Base-by-base conservation (phyloP, 768 basidiomycete genomes). In the Pisolithus albus region DNA sequence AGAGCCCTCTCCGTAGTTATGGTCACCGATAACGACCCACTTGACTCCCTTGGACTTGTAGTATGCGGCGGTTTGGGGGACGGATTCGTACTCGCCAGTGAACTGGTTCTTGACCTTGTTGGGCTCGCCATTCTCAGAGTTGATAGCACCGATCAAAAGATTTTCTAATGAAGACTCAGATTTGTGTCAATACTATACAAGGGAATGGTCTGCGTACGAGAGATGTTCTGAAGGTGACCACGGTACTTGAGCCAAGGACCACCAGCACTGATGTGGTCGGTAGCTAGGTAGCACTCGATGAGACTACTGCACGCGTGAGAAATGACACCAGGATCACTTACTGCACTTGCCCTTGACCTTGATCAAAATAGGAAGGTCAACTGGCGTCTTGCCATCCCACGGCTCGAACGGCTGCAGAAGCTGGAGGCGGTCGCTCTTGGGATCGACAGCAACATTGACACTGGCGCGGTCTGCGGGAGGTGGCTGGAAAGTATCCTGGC, bases 201-300 rank as follows among this genome's bases (percentile, higher is more conserved):
- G 13, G 32, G 21, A 45, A 0, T 36, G 8, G 45, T 6, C 13
- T 3, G 78, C 83, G 56, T 55, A 88, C 88, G 90, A 32, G 94
- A 96, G 68, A 96, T 98, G 79, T 97, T 98, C 70, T 96, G 81
- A 64, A 97, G 84, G 72, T 98, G 95, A 56, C 95, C 95, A 77
- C 95, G 92, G 79, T 94, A 98, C 75, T 97, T 97, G 76, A 98
- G 82, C 95, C 95, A 98, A 42, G 95, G 95, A 53, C 95, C 95
- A 77, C 94, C 95, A 66, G 94, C 94, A 54, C 86, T 89, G 70
- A 95, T 93, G 71, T 95, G 92, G 69, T 95, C 92, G 57, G 92
- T 93, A 39, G 92, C 80, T 82, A 1, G 45, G 50, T 52, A 46
- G 5, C 38, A 52, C 51, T 15, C 58, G 55, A 8, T 38, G n/a